These are phyloP conservation scores for Tillandsia leiboldiana DNA, from an alignment of 176 grass and related monocot species.

Conservation along the genomic window DNA sequence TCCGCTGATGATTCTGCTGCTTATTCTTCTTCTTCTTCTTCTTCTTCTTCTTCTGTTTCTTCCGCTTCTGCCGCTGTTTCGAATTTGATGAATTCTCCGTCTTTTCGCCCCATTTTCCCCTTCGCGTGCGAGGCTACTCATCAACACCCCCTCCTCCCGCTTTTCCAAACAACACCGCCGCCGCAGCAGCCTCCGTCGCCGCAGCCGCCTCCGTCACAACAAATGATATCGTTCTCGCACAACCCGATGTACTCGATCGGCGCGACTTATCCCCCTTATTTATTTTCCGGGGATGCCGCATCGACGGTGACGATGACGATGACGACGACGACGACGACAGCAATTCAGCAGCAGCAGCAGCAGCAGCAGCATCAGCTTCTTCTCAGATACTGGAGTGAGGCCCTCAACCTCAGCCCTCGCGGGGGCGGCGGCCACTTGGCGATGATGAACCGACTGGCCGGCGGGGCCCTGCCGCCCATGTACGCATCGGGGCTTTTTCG, in stretches of 20 bases:
- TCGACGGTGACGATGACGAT: no score
- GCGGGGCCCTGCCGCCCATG: constrained; percentile 30
- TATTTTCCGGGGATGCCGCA: constrained; percentile 2
- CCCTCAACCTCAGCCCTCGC: constrained; percentile 64
- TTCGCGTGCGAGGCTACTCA: constrained; percentile 42
- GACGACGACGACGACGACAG: no score
- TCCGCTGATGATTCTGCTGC: constrained; percentile 8
- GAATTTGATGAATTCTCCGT: constrained; percentile 23
- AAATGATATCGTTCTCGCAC: constrained; percentile 61
- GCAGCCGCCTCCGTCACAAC: constrained; percentile 21
- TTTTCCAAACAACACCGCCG: constrained; percentile 10
- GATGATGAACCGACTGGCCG: neutral
- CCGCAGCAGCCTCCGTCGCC: neutral
- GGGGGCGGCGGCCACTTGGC: constrained; percentile 22
- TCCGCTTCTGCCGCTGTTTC: constrained; percentile 43
- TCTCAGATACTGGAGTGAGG: constrained; percentile 62
- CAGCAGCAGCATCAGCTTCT: constrained; percentile 39
- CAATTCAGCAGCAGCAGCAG: neutral
- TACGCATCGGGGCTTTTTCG: constrained; percentile 43
- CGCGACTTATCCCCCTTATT: constrained; percentile 30
- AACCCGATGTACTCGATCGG: constrained; percentile 20
- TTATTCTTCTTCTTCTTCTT: constrained; percentile 2
- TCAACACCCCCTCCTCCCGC: constrained; percentile 4
- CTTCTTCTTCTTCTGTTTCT: constrained; percentile 28
- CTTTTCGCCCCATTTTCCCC: constrained; percentile 50